Base-by-base conservation (phyloP, 306 rosid genomes). In the Pyrus bretschneideri region DNA sequence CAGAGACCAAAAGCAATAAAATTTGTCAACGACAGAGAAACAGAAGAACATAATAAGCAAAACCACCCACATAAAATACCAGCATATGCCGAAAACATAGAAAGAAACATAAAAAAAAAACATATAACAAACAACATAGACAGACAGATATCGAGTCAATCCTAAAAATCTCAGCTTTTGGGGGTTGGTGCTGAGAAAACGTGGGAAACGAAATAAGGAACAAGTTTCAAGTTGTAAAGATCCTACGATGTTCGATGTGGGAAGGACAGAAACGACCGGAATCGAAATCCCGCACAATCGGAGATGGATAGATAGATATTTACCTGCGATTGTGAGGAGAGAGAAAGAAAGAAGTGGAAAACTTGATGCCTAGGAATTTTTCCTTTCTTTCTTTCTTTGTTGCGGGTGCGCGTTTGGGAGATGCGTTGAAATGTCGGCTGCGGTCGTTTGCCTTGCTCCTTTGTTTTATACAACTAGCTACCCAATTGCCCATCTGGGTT, bases 131-230 rank as follows among this genome's bases (percentile, higher is more conserved):
- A 6, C 42, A 31, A 35, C 6, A 8, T 9, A 13, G 8, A 29
- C 1, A 13, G 8, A 29, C 1, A 18, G 22, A 73, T 33, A 25
- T 8, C 1, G 27, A 27, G 3, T 29, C 58, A 59, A 51, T 21
- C 79, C 40, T 31, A 38, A 65, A 71, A 23, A 65, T 21, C 33
- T 23, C 19, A 29, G 61, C 45, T 74, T 57, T 57, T 55, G 73
- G 70, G 15, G 31, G 11, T 44, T 67, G 74, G 11, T 68, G 25
- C 49, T 45, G 35, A 74, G 58, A 74, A 74, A 67, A 73, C 77
- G 44, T 51, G 44, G n/a, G n/a, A 78, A 61, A 70, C 22, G 9
- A 15, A 64, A 75, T 4, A 6, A 51, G 21, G 68, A 45, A 45
- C 72, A 69, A 45, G 38, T 69, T 44, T 27, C 49, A 29, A 57